phyloP scores from a whole-genome alignment of 108 stramenopile genomes.

The Cyclotella baltica region DNA sequence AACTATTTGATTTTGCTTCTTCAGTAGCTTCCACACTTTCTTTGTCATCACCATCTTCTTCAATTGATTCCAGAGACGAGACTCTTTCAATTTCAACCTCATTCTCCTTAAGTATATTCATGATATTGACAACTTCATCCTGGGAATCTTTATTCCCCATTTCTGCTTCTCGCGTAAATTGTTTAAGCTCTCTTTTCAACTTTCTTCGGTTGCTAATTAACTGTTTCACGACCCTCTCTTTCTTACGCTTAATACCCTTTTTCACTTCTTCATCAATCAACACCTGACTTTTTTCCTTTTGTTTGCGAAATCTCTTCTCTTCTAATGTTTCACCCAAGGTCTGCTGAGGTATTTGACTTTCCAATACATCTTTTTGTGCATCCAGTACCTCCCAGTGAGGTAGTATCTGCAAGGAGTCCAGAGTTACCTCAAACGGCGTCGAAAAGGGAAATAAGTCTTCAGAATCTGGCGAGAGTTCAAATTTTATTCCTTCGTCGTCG shows the following conservation, averaged over 20 bases:
- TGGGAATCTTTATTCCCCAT: slow-evolving; percentile 12
- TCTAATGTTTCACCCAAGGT: slow-evolving; percentile 20
- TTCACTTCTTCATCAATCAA: slow-evolving; percentile 66
- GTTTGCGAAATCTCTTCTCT: slow-evolving; percentile 31
- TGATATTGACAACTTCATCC: slow-evolving; percentile 15
- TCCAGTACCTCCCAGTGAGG: slow-evolving; percentile 70
- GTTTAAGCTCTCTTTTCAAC: slow-evolving; percentile 21
- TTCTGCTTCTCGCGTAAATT: slow-evolving; percentile 20
- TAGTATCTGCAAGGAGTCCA: slow-evolving; percentile 72
- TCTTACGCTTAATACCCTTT: slow-evolving; percentile 50
- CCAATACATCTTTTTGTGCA: slow-evolving; percentile 42
- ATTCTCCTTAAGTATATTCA: slow-evolving; percentile 8
- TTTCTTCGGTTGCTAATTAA: slow-evolving; percentile 6
- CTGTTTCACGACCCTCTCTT: slow-evolving; percentile 36
- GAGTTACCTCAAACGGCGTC: slow-evolving; percentile 70
- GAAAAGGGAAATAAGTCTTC: slow-evolving; percentile 3
- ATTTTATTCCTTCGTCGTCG: slow-evolving; percentile 36
- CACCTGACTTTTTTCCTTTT: slow-evolving; percentile 48
- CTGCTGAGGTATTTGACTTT: slow-evolving; percentile 34
- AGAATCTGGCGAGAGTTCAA: background rate
- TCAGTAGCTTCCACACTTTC: background rate
- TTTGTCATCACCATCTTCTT: background rate
- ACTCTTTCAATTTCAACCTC: slow-evolving; percentile 20
- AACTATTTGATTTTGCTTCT: slow-evolving; percentile 46
- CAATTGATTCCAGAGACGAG: background rate